Conservation (phyloP, 495 filamentous ascomycete genomes). For the Neurospora intermedia region DNA sequence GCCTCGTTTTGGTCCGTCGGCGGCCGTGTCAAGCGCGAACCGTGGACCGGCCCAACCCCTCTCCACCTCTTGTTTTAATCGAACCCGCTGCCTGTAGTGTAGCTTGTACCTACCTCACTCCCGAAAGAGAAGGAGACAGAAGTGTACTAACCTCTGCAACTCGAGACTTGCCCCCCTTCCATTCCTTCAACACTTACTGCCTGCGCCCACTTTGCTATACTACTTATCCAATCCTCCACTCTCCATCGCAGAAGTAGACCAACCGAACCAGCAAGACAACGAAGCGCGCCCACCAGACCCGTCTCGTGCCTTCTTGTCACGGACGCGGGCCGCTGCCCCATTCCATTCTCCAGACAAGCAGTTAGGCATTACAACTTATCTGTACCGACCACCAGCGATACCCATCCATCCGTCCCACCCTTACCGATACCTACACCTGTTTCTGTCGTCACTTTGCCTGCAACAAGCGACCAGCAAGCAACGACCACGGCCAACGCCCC, state of each 20-base stretch:
- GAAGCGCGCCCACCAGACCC: background rate
- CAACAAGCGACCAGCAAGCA: background rate
- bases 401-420: background rate
- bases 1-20: background rate
- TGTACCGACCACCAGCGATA: background rate
- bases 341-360: background rate
- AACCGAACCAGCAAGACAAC: background rate
- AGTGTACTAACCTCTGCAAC: no score
- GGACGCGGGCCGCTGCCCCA: background rate
- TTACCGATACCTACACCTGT: background rate
- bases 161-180: no score
- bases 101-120: no score
- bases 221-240: no score
- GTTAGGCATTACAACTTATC: no score
- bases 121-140: no score
- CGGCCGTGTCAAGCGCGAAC: background rate
- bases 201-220: background rate
- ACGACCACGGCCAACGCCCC: background rate
- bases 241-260: background rate
- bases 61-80: background rate
- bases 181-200: no score
- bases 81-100: background rate
- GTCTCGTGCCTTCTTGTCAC: background rate
- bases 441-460: background rate
- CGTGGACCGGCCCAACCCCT: background rate